Conservation (phyloP, 225 moss, liverwort and hornwort species). For the Anthoceros angustus region DNA sequence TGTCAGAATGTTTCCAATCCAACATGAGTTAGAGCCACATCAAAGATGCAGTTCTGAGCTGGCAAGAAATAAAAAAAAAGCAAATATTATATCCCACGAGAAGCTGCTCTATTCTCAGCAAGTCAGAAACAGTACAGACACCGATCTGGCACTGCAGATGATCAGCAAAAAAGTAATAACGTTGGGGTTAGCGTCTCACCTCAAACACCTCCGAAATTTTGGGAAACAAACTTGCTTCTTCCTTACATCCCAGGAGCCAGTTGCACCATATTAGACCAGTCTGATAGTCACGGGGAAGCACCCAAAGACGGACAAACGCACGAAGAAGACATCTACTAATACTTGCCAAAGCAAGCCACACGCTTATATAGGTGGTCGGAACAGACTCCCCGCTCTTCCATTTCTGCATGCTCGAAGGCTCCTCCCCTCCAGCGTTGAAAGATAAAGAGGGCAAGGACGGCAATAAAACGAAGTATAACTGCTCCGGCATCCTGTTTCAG, state of each 20-base stretch:
- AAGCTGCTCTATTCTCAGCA: no score
- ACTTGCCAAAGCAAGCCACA: conserved; percentile 57
- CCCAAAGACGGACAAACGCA: conserved; percentile 49
- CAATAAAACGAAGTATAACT: background rate
- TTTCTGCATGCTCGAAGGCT: background rate
- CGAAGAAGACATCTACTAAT: conserved; percentile 63
- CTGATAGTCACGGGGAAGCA: conserved; percentile 45
- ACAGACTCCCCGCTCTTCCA: background rate
- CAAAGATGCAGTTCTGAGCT: no score
- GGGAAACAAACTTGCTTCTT: conserved; percentile 21
- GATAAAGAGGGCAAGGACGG: background rate
- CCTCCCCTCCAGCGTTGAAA: background rate
- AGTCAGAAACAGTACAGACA: background rate
- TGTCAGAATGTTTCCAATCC: no score
- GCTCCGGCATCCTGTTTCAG: background rate
- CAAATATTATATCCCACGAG: no score
- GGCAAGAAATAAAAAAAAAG: no score
- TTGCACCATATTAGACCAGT: conserved; percentile 30
- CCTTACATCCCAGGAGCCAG: conserved; percentile 23
- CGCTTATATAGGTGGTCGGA: conserved; percentile 11
- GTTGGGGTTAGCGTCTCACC: background rate
- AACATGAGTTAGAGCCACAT: no score
- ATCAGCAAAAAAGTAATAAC: background rate
- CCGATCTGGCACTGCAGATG: background rate
- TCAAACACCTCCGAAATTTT: background rate